Percentiles rank a stretch among this genome's conserved stretches.
Evolutionary conservation across 495 filamentous ascomycete species (phyloP).

Genomic region (Podospora conica): DNA sequence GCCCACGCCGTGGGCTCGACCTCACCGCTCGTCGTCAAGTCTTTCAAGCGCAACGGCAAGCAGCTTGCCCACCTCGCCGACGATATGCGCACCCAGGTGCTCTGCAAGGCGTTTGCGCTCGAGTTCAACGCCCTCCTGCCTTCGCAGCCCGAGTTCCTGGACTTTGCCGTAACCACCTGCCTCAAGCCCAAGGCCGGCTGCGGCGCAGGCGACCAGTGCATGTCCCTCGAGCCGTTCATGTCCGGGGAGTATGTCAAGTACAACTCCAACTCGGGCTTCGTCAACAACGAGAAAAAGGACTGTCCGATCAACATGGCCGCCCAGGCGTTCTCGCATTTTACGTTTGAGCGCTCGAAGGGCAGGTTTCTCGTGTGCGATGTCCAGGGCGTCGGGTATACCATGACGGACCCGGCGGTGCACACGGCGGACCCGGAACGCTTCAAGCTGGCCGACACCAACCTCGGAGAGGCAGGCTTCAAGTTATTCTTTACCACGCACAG

Average conservation of each 20-base stretch:
- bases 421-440: constrained; percentile 26
- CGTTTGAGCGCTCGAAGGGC: constrained; percentile 37
- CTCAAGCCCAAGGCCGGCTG: constrained; percentile 13
- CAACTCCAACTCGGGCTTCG: constrained; percentile 31
- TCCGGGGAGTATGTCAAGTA: constrained; percentile 34
- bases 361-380: constrained; percentile 29
- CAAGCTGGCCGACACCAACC: constrained; percentile 24
- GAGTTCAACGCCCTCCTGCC: constrained; percentile 32
- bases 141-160: constrained; percentile 17
- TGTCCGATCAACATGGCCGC: constrained; percentile 25
- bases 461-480: constrained; percentile 30
- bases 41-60: constrained; percentile 20
- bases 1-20: constrained; percentile 24
- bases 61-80: constrained; percentile 26
- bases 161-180: constrained; percentile 33
- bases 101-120: constrained; percentile 37
- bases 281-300: constrained; percentile 21
- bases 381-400: constrained; percentile 28
- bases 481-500: constrained; percentile 33
- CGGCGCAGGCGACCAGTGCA: background rate
- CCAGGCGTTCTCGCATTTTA: constrained; percentile 40
- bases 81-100: constrained; percentile 31
- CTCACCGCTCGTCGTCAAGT: constrained; percentile 29
- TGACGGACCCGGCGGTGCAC: constrained; percentile 35
- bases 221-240: constrained; percentile 33